A percentile compares a stretch with the other conserved stretches of the same genome.
Conservation (phyloP, 2,329 filamentous ascomycete species). For the Orbilia quercus region DNA sequence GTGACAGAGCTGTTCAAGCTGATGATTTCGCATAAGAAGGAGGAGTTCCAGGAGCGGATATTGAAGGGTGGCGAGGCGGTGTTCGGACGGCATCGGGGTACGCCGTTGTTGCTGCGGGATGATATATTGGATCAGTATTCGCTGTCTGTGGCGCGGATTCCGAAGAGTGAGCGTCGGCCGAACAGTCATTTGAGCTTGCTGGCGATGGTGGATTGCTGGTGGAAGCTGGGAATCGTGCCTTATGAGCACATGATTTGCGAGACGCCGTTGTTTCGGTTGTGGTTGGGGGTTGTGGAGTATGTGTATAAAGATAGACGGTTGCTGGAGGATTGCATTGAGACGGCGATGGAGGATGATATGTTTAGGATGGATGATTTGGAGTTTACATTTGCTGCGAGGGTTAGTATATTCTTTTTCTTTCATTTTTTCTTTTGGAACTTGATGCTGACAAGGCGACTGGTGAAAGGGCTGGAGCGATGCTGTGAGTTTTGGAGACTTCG, state of each 20-base stretch:
- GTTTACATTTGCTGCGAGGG: constrained; percentile 93
- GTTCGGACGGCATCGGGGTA: constrained; percentile 68
- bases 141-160: constrained; percentile 72
- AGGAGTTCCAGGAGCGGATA: constrained; percentile 79
- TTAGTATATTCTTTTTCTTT: constrained; percentile 60
- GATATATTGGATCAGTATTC: constrained; percentile 89
- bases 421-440: constrained; percentile 12
- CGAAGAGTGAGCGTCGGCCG: constrained; percentile 73
- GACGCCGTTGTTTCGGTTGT: constrained; percentile 94
- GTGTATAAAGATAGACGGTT: constrained; percentile 85
- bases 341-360: constrained; percentile 86
- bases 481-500: constrained; percentile 89
- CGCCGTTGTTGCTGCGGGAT: constrained; percentile 78
- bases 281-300: constrained; percentile 96
- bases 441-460: neutral
- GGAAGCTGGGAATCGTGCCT: constrained; percentile 87
- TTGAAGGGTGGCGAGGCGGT: constrained; percentile 81
- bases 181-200: constrained; percentile 95
- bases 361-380: constrained; percentile 97
- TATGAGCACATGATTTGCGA: constrained; percentile 99
- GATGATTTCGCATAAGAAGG: constrained; percentile 85
- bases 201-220: constrained; percentile 99
- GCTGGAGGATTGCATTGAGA: constrained; percentile 84
- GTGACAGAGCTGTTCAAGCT: constrained; percentile 96
- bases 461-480: constrained; percentile 88